A percentile compares a stretch with the other conserved stretches of the same genome.
Conservation (phyloP, 768 basidiomycete species). For the Rhizopogon roseolus region DNA sequence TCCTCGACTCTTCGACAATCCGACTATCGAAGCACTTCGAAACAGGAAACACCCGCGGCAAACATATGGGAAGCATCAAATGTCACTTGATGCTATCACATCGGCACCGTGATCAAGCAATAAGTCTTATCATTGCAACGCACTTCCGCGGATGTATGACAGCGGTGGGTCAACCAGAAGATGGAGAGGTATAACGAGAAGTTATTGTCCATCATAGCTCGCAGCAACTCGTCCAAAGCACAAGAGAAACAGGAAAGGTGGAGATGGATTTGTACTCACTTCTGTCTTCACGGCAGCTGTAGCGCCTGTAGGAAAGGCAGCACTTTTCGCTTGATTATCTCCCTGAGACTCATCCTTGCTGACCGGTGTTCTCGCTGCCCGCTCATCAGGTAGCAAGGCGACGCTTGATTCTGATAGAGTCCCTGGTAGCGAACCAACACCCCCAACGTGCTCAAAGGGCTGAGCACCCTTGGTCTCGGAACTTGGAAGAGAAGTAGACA, state of each 20-base stretch:
- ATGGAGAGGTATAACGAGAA: too few relatives aligned
- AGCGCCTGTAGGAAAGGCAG: not conserved
- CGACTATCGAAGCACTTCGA: too few relatives aligned
- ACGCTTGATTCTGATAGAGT: constrained; percentile 39
- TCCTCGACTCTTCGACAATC: not conserved
- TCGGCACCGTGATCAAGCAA: not conserved
- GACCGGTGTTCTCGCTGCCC: constrained; percentile 9
- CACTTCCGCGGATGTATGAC: not conserved
- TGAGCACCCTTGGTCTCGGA: constrained; percentile 26
- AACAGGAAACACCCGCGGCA: not conserved
- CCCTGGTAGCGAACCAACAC: constrained; percentile 49
- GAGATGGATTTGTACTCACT: not conserved
- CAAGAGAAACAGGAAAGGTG: too few relatives aligned
- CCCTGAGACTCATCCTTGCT: not conserved
- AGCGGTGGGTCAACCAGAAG: not conserved
- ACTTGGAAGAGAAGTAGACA: constrained; percentile 29
- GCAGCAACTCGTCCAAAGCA: not conserved
- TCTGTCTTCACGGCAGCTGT: not conserved
- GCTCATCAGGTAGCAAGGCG: constrained; percentile 46
- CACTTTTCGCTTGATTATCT: constrained; percentile 4
- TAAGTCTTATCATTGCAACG: not conserved
- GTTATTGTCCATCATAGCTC: not conserved
- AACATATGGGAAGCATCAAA: too few relatives aligned
- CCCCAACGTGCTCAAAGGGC: constrained; percentile 29
- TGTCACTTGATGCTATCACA: not conserved